Evolutionary conservation across 768 basidiomycete species (phyloP).

Genomic region (Boletus coccyginus): DNA sequence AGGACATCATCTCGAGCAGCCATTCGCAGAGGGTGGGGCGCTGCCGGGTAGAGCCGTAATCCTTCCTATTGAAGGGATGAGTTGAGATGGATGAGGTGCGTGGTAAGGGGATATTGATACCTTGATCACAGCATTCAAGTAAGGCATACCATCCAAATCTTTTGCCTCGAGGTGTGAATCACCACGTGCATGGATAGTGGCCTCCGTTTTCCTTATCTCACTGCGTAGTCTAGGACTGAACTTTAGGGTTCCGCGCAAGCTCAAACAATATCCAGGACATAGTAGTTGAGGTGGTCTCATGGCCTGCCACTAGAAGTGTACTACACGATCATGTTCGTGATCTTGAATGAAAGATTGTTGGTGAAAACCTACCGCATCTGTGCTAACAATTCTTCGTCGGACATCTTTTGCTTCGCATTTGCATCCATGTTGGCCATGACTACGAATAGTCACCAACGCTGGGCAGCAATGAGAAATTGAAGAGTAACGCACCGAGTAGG

Average conservation of each 20-base stretch:
- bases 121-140: conserved; percentile 38
- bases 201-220: conserved; percentile 9
- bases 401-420: conserved; percentile 14
- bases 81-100: conserved; percentile 17
- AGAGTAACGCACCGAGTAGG: conserved; percentile 36
- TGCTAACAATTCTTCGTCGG: conserved; percentile 10
- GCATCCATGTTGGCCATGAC: conserved; percentile 26
- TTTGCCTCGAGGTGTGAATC: conserved; percentile 4
- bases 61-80: conserved; percentile 35
- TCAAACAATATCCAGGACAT: conserved; percentile 60
- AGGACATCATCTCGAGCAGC: conserved; percentile 52
- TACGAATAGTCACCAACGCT: background rate
- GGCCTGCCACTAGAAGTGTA: conserved; percentile 44
- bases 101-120: conserved; percentile 2
- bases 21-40: conserved; percentile 48
- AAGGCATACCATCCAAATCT: conserved; percentile 52
- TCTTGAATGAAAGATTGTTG: background rate
- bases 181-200: background rate
- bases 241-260: conserved; percentile 51
- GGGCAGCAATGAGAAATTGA: background rate
- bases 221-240: conserved; percentile 58
- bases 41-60: conserved; percentile 44
- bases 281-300: conserved; percentile 60
- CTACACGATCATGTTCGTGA: conserved; percentile 21
- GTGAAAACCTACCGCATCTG: conserved; percentile 15